Percentiles rank a stretch among this genome's conserved stretches.
These are phyloP conservation scores for Silene latifolia DNA, from an alignment of 148 eudicot species.

Conservation along the genomic window DNA sequence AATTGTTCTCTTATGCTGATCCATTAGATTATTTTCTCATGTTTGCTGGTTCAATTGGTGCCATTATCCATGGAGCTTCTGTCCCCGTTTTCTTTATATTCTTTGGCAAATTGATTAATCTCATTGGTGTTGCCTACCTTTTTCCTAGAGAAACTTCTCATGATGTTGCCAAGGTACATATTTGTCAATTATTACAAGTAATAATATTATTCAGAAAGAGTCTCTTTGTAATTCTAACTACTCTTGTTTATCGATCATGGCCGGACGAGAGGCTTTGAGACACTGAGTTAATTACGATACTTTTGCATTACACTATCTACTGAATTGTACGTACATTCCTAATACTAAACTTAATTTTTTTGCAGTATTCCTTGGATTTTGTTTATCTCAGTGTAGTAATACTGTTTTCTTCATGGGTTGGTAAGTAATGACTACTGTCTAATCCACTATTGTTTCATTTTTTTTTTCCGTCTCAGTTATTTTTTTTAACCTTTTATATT, in stretches of 20 bases:
- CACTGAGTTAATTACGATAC: no score
- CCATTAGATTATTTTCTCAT: conserved; percentile 61
- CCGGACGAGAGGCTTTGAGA: no score
- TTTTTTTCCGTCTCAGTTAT: no score
- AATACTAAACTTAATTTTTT: background rate
- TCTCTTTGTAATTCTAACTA: no score
- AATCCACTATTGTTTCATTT: background rate
- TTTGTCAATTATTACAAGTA: no score
- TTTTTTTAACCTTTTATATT: no score
- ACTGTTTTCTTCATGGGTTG: conserved; percentile 88
- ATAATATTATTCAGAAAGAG: background rate
- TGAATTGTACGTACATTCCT: background rate
- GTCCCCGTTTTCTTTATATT: conserved; percentile 93
- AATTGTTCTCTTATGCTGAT: conserved; percentile 68
- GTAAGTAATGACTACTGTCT: conserved; percentile 31
- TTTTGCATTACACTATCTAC: background rate
- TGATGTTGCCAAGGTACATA: conserved; percentile 64
- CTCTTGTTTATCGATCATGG: no score
- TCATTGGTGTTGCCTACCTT: conserved; percentile 80
- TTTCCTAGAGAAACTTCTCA: conserved; percentile 87
- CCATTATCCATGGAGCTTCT: conserved; percentile 75
- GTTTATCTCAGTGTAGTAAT: conserved; percentile 83
- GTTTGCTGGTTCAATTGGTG: conserved; percentile 72
- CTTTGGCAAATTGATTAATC: conserved; percentile 83
- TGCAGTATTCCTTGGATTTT: conserved; percentile 95